A percentile compares a stretch with the other conserved stretches of the same genome.
Evolutionary conservation across 2,329 filamentous ascomycete species (phyloP).

Genomic region (Fusarium graminum): DNA sequence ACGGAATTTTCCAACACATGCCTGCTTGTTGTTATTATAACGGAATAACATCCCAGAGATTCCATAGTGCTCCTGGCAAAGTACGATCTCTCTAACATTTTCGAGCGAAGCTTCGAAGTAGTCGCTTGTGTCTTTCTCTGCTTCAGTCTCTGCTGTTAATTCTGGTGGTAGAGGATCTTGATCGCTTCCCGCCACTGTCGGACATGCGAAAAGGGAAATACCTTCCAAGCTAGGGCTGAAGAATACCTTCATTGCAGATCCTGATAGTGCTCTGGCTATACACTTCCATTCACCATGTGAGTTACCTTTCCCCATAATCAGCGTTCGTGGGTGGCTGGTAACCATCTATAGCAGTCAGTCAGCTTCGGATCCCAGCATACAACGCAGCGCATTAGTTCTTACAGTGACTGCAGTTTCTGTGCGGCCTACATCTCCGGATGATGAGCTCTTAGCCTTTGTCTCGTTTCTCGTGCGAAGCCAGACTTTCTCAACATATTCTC

Average conservation of each 20-base stretch:
- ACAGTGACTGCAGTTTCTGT: slow-evolving; percentile 13
- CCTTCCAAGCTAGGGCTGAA: slow-evolving; percentile 7
- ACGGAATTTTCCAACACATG: slow-evolving; percentile 18
- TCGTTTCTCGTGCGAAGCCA: slow-evolving; percentile 16
- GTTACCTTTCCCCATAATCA: neutral
- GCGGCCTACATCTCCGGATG: neutral
- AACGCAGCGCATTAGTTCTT: neutral
- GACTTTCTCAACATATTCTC: slow-evolving; percentile 25
- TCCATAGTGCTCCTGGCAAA: neutral
- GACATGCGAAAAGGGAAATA: slow-evolving; percentile 11
- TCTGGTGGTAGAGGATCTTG: neutral
- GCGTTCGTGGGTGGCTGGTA: slow-evolving; percentile 20
- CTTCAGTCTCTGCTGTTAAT: neutral
- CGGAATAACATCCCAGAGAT: slow-evolving; percentile 8
- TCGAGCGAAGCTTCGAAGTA: slow-evolving; percentile 1
- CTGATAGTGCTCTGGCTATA: neutral
- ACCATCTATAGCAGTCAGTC: slow-evolving; percentile 14
- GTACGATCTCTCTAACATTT: neutral
- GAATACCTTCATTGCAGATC: neutral
- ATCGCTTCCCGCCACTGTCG: slow-evolving; percentile 5
- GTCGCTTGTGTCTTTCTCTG: neutral
- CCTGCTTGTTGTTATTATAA: slow-evolving; percentile 8
- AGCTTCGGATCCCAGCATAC: slow-evolving; percentile 5
- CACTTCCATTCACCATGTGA: slow-evolving; percentile 12
- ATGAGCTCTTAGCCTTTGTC: neutral